These are phyloP conservation scores for Salvia sclarea DNA, from an alignment of 305 asterid genomes.

Conservation along the genomic window DNA sequence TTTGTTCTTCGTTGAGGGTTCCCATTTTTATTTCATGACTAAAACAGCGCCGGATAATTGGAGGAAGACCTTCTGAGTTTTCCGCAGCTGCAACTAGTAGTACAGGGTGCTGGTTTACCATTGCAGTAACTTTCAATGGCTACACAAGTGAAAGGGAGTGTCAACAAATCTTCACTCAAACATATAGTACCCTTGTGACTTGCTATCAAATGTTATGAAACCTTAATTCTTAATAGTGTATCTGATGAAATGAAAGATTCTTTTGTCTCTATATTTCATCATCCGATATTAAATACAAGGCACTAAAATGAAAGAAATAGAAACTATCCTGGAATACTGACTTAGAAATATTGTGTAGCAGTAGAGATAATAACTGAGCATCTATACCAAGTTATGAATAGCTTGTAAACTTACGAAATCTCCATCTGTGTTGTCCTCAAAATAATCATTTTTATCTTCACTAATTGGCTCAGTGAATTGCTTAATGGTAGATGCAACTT, in stretches of 20 bases:
- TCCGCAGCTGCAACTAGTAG: slow-evolving; percentile 88
- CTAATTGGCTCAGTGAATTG: slow-evolving; percentile 71
- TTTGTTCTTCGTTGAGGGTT: slow-evolving; percentile 80
- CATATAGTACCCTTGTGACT: slow-evolving; percentile 21
- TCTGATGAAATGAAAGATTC: background rate
- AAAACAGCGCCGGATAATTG: slow-evolving; percentile 84
- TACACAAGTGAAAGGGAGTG: slow-evolving; percentile 36
- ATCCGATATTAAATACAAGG: slow-evolving; percentile 6
- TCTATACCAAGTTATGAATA: slow-evolving; percentile 11
- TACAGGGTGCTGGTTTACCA: slow-evolving; percentile 60
- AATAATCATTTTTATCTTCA: slow-evolving; percentile 48
- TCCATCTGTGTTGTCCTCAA: slow-evolving; percentile 48
- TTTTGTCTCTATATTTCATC: background rate
- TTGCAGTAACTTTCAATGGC: slow-evolving; percentile 49
- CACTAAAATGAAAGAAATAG: slow-evolving; percentile 13
- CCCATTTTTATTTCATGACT: slow-evolving; percentile 89
- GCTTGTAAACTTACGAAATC: slow-evolving; percentile 52
- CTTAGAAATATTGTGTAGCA: slow-evolving; percentile 26
- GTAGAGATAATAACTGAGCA: background rate
- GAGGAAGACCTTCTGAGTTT: slow-evolving; percentile 85
- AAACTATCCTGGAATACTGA: slow-evolving; percentile 18
- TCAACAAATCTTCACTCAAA: slow-evolving; percentile 21
- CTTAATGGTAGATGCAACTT: slow-evolving; percentile 85
- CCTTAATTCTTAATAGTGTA: slow-evolving; percentile 19
- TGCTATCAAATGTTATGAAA: slow-evolving; percentile 11